These are phyloP conservation scores for Monosporascus sp. DNA, from an alignment of 2,329 filamentous ascomycete species.

Conservation along the genomic window DNA sequence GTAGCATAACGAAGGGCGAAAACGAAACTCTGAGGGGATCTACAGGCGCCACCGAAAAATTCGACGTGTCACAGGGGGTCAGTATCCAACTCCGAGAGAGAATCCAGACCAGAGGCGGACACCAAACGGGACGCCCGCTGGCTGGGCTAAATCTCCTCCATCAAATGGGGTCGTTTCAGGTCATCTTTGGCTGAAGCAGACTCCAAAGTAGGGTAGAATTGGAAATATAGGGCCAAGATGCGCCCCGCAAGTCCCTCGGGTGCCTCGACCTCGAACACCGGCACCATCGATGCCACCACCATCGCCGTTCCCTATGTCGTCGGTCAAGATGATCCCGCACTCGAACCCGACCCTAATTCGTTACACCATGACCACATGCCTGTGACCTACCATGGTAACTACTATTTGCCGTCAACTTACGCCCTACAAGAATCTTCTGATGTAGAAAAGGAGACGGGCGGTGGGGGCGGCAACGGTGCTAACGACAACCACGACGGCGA, in stretches of 20 bases:
- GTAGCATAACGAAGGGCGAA: too few species aligned
- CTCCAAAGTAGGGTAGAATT: not conserved
- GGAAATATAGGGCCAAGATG: not conserved
- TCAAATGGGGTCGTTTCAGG: not conserved
- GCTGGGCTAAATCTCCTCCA: constrained; percentile 4
- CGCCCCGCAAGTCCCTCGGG: not conserved
- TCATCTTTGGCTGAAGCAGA: not conserved
- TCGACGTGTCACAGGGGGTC: too few species aligned
- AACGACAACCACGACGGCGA: constrained; percentile 5
- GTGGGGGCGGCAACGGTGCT: not conserved
- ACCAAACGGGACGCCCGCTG: constrained; percentile 5
- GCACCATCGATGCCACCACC: not conserved
- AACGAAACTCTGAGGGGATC: not conserved
- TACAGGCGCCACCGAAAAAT: not conserved
- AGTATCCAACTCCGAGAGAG: not conserved
- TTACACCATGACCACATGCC: not conserved
- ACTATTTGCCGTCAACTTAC: not conserved
- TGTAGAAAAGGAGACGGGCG: not conserved
- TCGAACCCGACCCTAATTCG: not conserved
- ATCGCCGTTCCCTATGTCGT: not conserved
- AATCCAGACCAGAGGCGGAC: not conserved
- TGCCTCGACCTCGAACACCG: not conserved
- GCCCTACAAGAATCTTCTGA: not conserved
- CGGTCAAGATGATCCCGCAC: not conserved
- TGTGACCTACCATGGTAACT: not conserved